These are phyloP conservation scores for Saturnispora zaruensis DNA, from an alignment of 805 yeast genomes.

Conservation along the genomic window DNA sequence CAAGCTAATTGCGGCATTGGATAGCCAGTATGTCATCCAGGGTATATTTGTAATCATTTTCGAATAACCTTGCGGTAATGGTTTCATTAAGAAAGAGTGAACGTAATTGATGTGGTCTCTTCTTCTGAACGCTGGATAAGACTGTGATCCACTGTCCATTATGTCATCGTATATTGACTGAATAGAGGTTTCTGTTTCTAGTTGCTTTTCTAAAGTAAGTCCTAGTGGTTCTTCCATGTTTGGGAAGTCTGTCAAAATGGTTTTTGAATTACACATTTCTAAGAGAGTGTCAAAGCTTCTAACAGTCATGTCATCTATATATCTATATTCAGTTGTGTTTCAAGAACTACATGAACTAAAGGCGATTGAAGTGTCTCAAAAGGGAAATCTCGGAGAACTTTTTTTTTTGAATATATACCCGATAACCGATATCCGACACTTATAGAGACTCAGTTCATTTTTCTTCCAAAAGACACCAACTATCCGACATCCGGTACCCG, in stretches of 20 bases:
- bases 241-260: neutral
- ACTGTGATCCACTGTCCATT: slow-evolving; percentile 25
- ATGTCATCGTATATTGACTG: slow-evolving; percentile 26
- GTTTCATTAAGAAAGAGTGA: slow-evolving; percentile 30
- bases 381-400: neutral
- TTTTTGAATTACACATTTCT: slow-evolving; percentile 13
- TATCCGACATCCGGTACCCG: neutral
- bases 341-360: neutral
- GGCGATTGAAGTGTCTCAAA: slow-evolving; percentile 3
- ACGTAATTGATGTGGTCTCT: slow-evolving; percentile 38
- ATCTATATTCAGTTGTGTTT: neutral
- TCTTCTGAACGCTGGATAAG: slow-evolving; percentile 23
- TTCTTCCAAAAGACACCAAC: no score
- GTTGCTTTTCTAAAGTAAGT: slow-evolving; percentile 32
- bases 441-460: no score
- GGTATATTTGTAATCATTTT: slow-evolving; percentile 83
- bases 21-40: slow-evolving; percentile 84
- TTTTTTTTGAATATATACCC: neutral
- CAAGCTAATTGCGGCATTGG: slow-evolving; percentile 43
- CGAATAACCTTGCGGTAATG: slow-evolving; percentile 43
- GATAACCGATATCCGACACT: neutral
- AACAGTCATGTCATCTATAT: neutral
- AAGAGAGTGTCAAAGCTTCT: slow-evolving; percentile 20
- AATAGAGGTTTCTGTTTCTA: slow-evolving; percentile 31
- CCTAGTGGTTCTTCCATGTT: slow-evolving; percentile 21